Base-by-base conservation (phyloP, 176 grass and related monocot species). In the Otatea glauca region DNA sequence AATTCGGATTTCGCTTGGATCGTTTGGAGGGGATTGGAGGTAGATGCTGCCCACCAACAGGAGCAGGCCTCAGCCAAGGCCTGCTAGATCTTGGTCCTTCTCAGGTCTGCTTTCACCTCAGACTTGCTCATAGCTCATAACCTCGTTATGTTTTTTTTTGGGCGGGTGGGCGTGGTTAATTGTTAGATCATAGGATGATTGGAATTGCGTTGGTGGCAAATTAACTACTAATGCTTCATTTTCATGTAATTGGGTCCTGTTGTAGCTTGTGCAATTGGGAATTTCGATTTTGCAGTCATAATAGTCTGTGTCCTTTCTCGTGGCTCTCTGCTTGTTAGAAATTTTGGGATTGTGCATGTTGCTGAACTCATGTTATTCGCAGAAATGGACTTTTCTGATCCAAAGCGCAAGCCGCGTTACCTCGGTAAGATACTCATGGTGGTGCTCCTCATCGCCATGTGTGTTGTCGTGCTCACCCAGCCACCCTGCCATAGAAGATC, bases 341-440 rank as follows among this genome's bases (percentile, higher is more conserved):
- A 20, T 72, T 49, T 58, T 53, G 49, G 20, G 38, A 16, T 11
- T 43, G 35, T 48, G 29, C 56, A 65, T 44, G 76, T 3, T 8
- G 47, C 58, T 79, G 24, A 75, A 3, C 10, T 53, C 13, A 5
- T 49, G 8, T 3, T 69, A 20, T 61, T 85, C 11, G 3, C 88
- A 97, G 94, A 94, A 15, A 92, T 94, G 92, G 94, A 97, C 63
- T 86, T 94, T 65, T 92, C 86, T 2, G 94, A 97, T 84, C 90
- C 92, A 11, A 97, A 97, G 71, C 94, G 90, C 72, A 92, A 83
- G 74, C 90, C 90, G 1, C 77, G 81, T 0, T 89, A 83, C 83
- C 84, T 97, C 18, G 91, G 88, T 74, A 97, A 94, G 89, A 64
- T 97, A 27, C 64, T 97, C 68, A 87, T 97, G 90, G 39, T 60